Evolutionary conservation across 2,329 filamentous ascomycete species (phyloP), one percentile per base, ranked within the genome.

Genomic region (Phyllosticta ampelicida): DNA sequence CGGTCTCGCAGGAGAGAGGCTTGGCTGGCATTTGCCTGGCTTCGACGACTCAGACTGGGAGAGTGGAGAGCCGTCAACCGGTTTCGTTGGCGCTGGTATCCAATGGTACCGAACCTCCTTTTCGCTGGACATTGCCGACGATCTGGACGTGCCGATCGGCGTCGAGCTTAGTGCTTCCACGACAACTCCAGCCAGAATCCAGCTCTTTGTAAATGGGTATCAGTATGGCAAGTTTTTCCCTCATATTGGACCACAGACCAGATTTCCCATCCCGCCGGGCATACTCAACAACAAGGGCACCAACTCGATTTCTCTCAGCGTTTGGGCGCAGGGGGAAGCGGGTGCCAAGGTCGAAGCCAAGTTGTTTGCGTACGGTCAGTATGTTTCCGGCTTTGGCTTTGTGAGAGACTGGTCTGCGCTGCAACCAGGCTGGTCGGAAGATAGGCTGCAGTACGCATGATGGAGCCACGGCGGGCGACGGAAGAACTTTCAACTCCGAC

Each of bases 151-250:
- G 0, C 80, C 80, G 0, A 73, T 85, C 28, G 79, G 79, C 0
- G 80, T 85, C 64, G 71, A 75, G 2, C 69, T 85, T 2, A 75
- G 74, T 0, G 77, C 79, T 0, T 44, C 36, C 11, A 44, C 36
- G 36, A 44, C 36, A n/a, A 72, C 77, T 0, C 67, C 70, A 0
- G 53, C 53, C 11, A 75, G 83, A 10, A 79, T 77, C 0, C 76
- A 83, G 63, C 66, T 86, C 2, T 85, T 82, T 58, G 77, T 85
- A n/a, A 86, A 86, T 58, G 83, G 83, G 26, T 59, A 59, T 19
- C 82, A 85, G 64, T 85, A 83, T 62, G 82, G 79, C 1, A 76
- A 80, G 8, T 85, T 78, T 64, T 78, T 80, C 60, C 81, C 82
- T 0, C 76, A 79, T 54, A 81, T 86, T 48, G 83, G 83, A 0